Conservation (phyloP, 2,329 filamentous ascomycete genomes). For the Monosporascus sp. region DNA sequence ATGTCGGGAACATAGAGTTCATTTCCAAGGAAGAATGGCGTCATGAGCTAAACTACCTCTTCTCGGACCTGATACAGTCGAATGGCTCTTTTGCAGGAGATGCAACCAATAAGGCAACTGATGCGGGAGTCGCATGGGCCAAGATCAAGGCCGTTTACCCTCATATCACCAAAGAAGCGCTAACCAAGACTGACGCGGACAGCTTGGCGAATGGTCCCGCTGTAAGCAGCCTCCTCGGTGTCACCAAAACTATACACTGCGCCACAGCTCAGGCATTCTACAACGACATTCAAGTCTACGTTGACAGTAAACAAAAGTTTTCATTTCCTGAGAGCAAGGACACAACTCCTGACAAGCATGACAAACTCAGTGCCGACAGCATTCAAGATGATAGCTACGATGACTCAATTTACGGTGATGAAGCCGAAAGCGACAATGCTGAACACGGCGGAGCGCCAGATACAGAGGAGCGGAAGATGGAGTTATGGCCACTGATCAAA, state of each 20-base stretch:
- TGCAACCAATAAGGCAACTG: constrained; percentile 35
- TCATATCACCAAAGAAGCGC: constrained; percentile 6
- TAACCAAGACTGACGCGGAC: constrained; percentile 18
- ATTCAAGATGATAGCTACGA: background rate
- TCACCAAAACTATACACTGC: constrained; percentile 33
- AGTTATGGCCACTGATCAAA: constrained; percentile 37
- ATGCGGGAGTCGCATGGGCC: constrained; percentile 35
- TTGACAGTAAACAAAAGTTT: constrained; percentile 52
- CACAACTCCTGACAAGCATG: background rate
- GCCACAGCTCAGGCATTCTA: constrained; percentile 37
- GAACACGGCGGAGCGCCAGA: background rate
- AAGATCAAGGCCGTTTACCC: constrained; percentile 36
- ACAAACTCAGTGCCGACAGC: background rate
- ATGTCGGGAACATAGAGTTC: constrained; percentile 55
- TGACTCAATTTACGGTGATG: background rate
- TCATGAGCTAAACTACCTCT: constrained; percentile 44
- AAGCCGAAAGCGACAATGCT: background rate
- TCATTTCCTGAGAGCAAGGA: background rate
- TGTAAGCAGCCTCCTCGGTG: constrained; percentile 42
- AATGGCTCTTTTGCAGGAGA: constrained; percentile 34
- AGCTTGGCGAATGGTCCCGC: constrained; percentile 37
- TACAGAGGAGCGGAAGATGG: constrained; percentile 15
- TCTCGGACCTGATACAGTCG: constrained; percentile 41
- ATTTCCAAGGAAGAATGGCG: constrained; percentile 47
- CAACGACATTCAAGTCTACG: constrained; percentile 40